These are phyloP conservation scores for Populus hybrid DNA, from an alignment of 441 rosid genomes.

Conservation along the genomic window DNA sequence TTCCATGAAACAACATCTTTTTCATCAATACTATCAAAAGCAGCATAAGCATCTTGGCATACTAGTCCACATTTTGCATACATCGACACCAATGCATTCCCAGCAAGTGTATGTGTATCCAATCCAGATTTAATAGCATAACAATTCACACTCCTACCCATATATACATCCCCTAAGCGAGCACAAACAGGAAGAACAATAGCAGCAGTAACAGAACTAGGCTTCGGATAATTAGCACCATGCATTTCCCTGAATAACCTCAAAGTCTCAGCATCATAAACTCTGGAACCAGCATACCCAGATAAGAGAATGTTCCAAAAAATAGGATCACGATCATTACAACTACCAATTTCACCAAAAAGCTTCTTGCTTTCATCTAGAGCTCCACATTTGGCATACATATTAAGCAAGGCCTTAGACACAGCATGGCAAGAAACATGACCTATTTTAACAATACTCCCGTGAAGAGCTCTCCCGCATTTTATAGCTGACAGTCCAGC, in stretches of 20 bases:
- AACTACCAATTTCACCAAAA: slow-evolving; percentile 43
- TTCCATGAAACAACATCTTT: slow-evolving; percentile 94
- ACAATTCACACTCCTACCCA: slow-evolving; percentile 57
- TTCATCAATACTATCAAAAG: slow-evolving; percentile 48
- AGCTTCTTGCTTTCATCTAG: slow-evolving; percentile 53
- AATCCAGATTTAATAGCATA: slow-evolving; percentile 56
- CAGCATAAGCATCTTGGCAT: slow-evolving; percentile 44
- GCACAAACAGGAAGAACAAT: slow-evolving; percentile 69
- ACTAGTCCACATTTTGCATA: slow-evolving; percentile 71
- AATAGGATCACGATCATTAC: slow-evolving; percentile 58
- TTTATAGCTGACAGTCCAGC: slow-evolving; percentile 39
- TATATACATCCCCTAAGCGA: slow-evolving; percentile 42
- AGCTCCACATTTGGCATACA: slow-evolving; percentile 72
- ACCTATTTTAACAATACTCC: slow-evolving; percentile 46
- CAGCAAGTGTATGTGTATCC: slow-evolving; percentile 59
- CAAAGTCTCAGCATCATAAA: slow-evolving; percentile 40
- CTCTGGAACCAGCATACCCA: slow-evolving; percentile 53
- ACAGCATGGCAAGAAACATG: slow-evolving; percentile 48
- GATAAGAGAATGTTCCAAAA: slow-evolving; percentile 78
- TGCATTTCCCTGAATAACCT: slow-evolving; percentile 53
- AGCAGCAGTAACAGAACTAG: slow-evolving; percentile 60
- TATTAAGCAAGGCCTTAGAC: slow-evolving; percentile 71
- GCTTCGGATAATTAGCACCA: slow-evolving; percentile 37
- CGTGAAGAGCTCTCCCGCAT: slow-evolving; percentile 58
- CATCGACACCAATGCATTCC: slow-evolving; percentile 77